Evolutionary conservation across 2,329 filamentous ascomycete species (phyloP), one percentile per base, ranked within the genome.

Genomic region (Penicillium frequentans): DNA sequence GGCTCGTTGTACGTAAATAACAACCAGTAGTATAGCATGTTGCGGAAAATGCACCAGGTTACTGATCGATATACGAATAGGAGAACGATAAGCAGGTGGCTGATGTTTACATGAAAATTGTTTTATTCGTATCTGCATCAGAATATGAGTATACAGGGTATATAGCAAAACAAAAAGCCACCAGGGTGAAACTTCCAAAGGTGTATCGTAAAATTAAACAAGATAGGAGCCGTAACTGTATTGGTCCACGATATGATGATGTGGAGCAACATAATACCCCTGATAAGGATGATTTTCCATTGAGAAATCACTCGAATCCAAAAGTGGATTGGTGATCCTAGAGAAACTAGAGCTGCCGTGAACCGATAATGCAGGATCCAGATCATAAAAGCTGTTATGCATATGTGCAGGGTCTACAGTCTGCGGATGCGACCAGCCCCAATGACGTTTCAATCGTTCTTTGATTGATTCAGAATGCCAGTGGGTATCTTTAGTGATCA

Each of bases 201-300:
- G 3, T 5, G 14, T 24, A 29, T 54, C 7, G 11, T 23, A 23
- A 16, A 33, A 19, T 54, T 27, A 55, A 44, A 55, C 27, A 35
- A 56, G 49, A 56, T 52, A 56, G 5, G 49, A 43, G 19, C 46
- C 35, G 14, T 48, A 56, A 6, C 29, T 44, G 35, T 56, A 56
- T 14, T 52, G 43, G 19, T 49, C 54, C 29, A 49, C 33, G 1
- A 39, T n/a, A 7, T 52, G 54, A 59, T 76, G 81, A 63, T 74
- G 68, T 1, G 90, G 89, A 35, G 90, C 87, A 60, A 91, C 87
- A 66, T 93, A 96, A 74, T 88, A 88, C 50, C 87, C 86, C 69
- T 91, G 88, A 68, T 95, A 96, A 1, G 91, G 90, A 73, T 93
- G 90, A 62, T 91, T 87, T 4, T 90, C 88, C 64, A 88, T 80